phyloP scores from a whole-genome alignment of 441 rosid species.

The Populus tomentosa region DNA sequence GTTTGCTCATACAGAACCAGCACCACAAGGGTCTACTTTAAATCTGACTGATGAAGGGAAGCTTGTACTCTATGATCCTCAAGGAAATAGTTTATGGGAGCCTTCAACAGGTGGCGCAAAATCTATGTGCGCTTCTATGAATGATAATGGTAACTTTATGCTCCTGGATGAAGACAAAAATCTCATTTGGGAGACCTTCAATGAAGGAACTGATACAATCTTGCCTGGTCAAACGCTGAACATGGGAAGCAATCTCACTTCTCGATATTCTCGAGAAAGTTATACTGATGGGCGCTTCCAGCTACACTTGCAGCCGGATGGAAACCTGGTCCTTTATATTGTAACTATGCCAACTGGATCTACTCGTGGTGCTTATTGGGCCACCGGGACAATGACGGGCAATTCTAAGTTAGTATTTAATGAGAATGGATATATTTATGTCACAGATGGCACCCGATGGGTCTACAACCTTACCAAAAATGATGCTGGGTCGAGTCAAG shows the following conservation, averaged over 20 bases:
- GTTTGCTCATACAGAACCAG: constrained; percentile 21
- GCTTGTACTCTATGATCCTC: constrained; percentile 21
- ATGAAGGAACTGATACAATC: constrained; percentile 36
- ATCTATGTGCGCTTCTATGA: constrained; percentile 25
- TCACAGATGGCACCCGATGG: not conserved
- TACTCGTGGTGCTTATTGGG: constrained; percentile 3
- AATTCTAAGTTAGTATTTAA: constrained; percentile 17
- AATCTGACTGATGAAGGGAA: constrained; percentile 14
- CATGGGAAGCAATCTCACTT: constrained; percentile 2
- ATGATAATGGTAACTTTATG: constrained; percentile 40
- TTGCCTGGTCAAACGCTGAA: constrained; percentile 33
- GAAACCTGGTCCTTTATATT: constrained; percentile 21
- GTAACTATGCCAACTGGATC: not conserved
- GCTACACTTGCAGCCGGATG: constrained; percentile 7
- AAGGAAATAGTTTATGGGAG: constrained; percentile 25
- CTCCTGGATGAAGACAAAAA: not conserved
- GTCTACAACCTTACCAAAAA: not conserved
- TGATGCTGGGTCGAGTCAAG: not conserved
- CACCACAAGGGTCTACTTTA: constrained; percentile 24
- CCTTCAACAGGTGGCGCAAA: not conserved
- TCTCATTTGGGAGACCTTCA: constrained; percentile 41
- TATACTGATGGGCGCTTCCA: constrained; percentile 33
- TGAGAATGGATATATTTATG: constrained; percentile 25
- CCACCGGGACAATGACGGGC: not conserved
- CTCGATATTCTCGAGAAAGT: constrained; percentile 7